Evolutionary conservation across 108 stramenopile genomes (phyloP).

Genomic region (Cylindrotheca fusiformis): DNA sequence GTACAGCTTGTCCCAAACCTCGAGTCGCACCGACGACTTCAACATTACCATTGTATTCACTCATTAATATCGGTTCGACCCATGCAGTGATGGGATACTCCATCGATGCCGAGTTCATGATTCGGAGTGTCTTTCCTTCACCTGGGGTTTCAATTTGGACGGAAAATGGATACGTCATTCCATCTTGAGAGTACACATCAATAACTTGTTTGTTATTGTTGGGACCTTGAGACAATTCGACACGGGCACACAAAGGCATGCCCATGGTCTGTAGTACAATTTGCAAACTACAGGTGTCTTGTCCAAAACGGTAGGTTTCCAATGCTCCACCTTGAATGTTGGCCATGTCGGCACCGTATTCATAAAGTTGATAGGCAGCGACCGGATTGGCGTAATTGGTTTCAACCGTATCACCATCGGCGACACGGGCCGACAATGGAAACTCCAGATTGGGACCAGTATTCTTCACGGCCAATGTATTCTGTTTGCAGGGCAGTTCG

Average conservation of each 20-base stretch:
- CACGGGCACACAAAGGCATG: constrained; percentile 67
- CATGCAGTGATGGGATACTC: constrained; percentile 71
- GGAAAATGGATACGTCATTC: constrained; percentile 55
- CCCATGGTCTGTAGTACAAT: constrained; percentile 72
- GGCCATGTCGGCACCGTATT: not conserved
- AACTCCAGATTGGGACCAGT: not conserved
- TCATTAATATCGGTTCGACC: constrained; percentile 29
- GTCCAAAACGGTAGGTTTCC: constrained; percentile 59
- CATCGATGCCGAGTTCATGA: constrained; percentile 68
- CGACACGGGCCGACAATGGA: not conserved
- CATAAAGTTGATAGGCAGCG: not conserved
- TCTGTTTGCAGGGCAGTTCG: constrained; percentile 13
- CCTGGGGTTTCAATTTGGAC: constrained; percentile 49
- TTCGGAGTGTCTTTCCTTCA: constrained; percentile 57
- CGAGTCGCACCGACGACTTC: not conserved
- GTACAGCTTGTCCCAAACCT: not conserved
- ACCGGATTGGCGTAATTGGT: not conserved
- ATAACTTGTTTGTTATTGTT: constrained; percentile 69
- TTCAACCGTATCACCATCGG: not conserved
- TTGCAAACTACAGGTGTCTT: constrained; percentile 53
- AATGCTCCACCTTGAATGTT: constrained; percentile 70
- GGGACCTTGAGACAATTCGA: constrained; percentile 73
- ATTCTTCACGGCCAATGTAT: not conserved
- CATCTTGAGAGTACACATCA: constrained; percentile 58
- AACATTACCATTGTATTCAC: not conserved